Evolutionary conservation across 2,329 filamentous ascomycete genomes (phyloP), one percentile per base, ranked within the genome.

Genomic region (Sphaerulina populicola): DNA sequence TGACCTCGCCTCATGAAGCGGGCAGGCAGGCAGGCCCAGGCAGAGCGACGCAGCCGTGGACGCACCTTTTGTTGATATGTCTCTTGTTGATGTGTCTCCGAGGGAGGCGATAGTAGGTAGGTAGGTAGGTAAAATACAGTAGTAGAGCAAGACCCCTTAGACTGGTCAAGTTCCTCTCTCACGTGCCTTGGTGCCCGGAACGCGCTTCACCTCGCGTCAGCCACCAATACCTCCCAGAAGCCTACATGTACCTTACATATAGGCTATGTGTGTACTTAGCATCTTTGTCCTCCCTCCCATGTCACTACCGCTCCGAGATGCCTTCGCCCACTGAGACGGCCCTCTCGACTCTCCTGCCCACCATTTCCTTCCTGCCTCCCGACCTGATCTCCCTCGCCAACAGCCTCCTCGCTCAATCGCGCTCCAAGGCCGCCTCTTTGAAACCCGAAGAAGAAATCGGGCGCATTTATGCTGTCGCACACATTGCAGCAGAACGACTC

Each of bases 401-500:
- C 46, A 88, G 84, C 7, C 74, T 94, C 6, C 78, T 94, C 40
- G 83, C 86, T 1, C 88, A 93, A 68, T 94, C 88, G 10, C 81
- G 87, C 31, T 81, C 82, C 64, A 83, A 82, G 62, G 88, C 87
- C 44, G 83, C 81, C 63, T 85, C 79, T 12, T 74, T 96, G 47
- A 94, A 89, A 66, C 77, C 82, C 2, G 88, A 94, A 50, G 89
- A 95, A 67, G 90, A 96, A 67, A 82, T 93, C 57, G 88, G 85
- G n/a, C 79, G 90, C 15, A 77, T 80, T 4, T 93, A 93, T 67
- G 86, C 85, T 3, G 95, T 89, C 66, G 86, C 87, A 11, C 84
- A 95, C 69, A 79, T 98, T 54, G 93, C 93, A 15, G 97, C 90
- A 65, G 88, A 91, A 48, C 88, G 88, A 47, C 75, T 95, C 36